A percentile compares a stretch with the other conserved stretches of the same genome.
These are phyloP conservation scores for Colletotrichum sidae DNA, from an alignment of 2,329 filamentous ascomycete genomes.

Conservation along the genomic window DNA sequence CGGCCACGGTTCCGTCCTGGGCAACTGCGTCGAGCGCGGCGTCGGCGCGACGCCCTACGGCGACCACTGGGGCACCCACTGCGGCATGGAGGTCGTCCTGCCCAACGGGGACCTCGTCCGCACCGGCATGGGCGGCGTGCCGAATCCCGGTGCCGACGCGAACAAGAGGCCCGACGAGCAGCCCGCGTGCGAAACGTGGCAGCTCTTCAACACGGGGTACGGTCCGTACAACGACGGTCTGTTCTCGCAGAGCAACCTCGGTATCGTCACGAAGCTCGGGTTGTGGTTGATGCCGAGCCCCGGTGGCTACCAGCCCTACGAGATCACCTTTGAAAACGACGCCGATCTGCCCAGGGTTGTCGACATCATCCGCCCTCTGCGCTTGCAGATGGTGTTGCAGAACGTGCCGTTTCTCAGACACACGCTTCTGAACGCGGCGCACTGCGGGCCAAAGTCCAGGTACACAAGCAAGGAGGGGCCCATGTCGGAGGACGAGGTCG, in stretches of 20 bases:
- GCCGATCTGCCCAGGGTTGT: slow-evolving; percentile 41
- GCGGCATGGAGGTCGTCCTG: too few species aligned
- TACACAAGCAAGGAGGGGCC: slow-evolving; percentile 44
- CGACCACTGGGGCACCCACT: too few species aligned
- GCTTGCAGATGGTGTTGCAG: slow-evolving; percentile 56
- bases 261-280: slow-evolving; percentile 65
- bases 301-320: slow-evolving; percentile 54
- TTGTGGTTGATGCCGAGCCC: slow-evolving; percentile 65
- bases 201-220: slow-evolving; percentile 55
- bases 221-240: slow-evolving; percentile 54
- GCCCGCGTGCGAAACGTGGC: slow-evolving; percentile 44
- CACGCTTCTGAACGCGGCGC: slow-evolving; percentile 54
- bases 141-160: too few species aligned
- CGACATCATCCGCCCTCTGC: slow-evolving; percentile 51
- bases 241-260: slow-evolving; percentile 62
- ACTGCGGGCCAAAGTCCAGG: slow-evolving; percentile 48
- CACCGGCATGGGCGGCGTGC: too few species aligned
- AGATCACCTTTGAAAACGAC: slow-evolving; percentile 41
- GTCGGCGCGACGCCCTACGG: too few species aligned
- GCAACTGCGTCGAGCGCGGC: too few species aligned
- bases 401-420: slow-evolving; percentile 60
- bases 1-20: too few species aligned
- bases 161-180: too few species aligned
- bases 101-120: too few species aligned
- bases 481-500: slow-evolving; percentile 52